Evolutionary conservation across 73 alveolate species (phyloP), one percentile per base, ranked within the genome.

Genomic region (Diophrys sp.): DNA sequence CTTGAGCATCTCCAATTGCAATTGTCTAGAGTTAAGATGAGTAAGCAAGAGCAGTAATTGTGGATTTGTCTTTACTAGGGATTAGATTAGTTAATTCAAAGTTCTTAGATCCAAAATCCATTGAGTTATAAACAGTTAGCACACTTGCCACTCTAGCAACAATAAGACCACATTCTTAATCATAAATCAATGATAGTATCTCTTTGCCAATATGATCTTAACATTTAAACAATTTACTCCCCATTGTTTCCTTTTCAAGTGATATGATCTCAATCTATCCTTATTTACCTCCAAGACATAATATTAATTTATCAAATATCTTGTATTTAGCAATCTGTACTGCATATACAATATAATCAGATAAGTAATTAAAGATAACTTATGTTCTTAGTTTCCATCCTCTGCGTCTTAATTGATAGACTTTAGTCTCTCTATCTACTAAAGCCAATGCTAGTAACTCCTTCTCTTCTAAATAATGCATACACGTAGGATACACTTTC

Each of bases 1-100:
- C 88, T 54, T 79, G 81, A 24, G 72, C 88, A 1, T 79, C 88
- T 1, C 88, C 88, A 1, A 75, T 53, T 14, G 88, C 88, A 2
- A 79, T 79, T 14, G 71, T 54, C 31, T 79, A 78, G 23, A 54
- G 28, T 8, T 79, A 2, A 26, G 26, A 1, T 2, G 82, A 71
- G 53, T 71, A 79, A 29, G 71, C 88, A 26, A 79, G 29, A 1
- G 88, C 72, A 8, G 88, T 71, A 14, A 79, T 79, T 2, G 88
- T 79, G 25, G 2, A 2, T 30, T 79, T 79, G 28, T 79, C 81
- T 56, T 71, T 79, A 23, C 74, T 70, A 14, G 33, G 29, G 54
- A 33, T 24, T 33, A 68, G 69, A 54, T 44, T 14, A 14, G 74
- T 79, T 44, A 44, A 18, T 44, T 44, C 62, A 23, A 34, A 69